Base-by-base conservation (phyloP, 202 grass and related monocot species). In the Tripidium arundinaceum region DNA sequence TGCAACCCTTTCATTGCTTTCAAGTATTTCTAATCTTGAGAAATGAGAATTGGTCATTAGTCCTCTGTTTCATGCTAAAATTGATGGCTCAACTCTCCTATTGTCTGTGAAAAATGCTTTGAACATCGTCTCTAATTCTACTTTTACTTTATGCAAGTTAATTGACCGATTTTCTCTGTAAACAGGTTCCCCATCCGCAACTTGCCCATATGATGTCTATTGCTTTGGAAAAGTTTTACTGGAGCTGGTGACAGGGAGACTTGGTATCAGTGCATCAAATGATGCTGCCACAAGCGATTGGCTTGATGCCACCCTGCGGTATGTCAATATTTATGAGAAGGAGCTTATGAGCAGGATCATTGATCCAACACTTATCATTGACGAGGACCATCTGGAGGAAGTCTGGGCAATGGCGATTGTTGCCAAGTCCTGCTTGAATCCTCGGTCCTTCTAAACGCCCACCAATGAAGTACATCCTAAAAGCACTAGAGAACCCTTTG, bases 351-450 rank as follows among this genome's bases (percentile, higher is more conserved):
- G 90, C 52, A 99, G 87, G 82, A 96, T 99, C 42, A 88, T 99
- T 24, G 97, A 99, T 67, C 97, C 97, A 26, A 87, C 78, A 2
- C 88, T 99, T 27, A 95, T 99, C 28, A 86, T 99, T 25, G 92
- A 99, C 7, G 97, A 99, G 87, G 97, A 99, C 60, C 97, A 93
- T 79, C 67, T 99, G 65, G 97, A 99, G 85, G 97, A 99, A 83
- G 93, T 99, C 18, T 99, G 97, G 97, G 97, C 97, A 11, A 93
- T 99, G 86, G 84, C 97, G 7, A 92, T 99, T 68, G 90, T 99
- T 19, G 97, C 97, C 7, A 99, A 93, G 85, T 93, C 97, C 59
- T 99, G 97, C 79, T 84, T 99, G 77, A 99, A 99, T 81, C 90
- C 97, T 34, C 91, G 88, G 79, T 83, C 97, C 47, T 82, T 82